Evolutionary conservation across 2,329 filamentous ascomycete species (phyloP).

Genomic region (Tolypocladium paradoxum): DNA sequence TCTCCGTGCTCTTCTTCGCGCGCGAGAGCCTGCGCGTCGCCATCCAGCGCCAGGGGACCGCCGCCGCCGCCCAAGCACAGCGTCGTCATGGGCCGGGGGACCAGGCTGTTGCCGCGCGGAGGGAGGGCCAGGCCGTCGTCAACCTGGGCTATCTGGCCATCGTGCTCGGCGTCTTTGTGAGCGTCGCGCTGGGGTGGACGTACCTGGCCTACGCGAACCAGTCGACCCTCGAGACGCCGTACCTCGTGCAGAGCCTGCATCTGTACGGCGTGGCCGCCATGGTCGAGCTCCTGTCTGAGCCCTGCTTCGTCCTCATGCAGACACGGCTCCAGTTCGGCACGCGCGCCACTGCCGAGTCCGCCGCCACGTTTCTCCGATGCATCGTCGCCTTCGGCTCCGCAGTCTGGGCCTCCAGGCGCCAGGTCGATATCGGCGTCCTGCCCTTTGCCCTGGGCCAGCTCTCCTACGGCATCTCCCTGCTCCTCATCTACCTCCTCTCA

Average conservation of each 20-base stretch:
- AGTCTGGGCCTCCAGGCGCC: slow-evolving; percentile 42
- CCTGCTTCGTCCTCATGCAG: slow-evolving; percentile 80
- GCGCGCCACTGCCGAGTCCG: slow-evolving; percentile 73
- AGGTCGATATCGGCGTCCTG: slow-evolving; percentile 57
- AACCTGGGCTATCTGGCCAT: slow-evolving; percentile 81
- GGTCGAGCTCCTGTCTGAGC: slow-evolving; percentile 75
- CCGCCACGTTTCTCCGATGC: slow-evolving; percentile 70
- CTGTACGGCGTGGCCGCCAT: slow-evolving; percentile 47
- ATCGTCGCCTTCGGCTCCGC: slow-evolving; percentile 61
- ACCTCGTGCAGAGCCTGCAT: slow-evolving; percentile 43
- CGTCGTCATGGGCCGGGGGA: no score
- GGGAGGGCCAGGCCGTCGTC: slow-evolving; percentile 62
- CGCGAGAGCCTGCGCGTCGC: slow-evolving; percentile 87
- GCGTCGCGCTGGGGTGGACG: slow-evolving; percentile 51
- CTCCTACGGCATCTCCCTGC: slow-evolving; percentile 58
- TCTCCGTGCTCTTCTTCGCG: slow-evolving; percentile 89
- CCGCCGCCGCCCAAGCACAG: slow-evolving; percentile 12
- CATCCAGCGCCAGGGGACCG: slow-evolving; percentile 60
- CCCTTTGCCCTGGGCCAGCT: slow-evolving; percentile 86
- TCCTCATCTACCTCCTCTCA: slow-evolving; percentile 58
- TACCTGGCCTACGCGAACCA: slow-evolving; percentile 49
- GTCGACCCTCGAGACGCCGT: slow-evolving; percentile 46
- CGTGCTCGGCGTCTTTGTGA: slow-evolving; percentile 53
- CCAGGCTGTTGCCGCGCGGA: no score
- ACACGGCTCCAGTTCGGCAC: slow-evolving; percentile 69